Conservation (phyloP, 768 basidiomycete species). For the Lactarius sanguifluus region DNA sequence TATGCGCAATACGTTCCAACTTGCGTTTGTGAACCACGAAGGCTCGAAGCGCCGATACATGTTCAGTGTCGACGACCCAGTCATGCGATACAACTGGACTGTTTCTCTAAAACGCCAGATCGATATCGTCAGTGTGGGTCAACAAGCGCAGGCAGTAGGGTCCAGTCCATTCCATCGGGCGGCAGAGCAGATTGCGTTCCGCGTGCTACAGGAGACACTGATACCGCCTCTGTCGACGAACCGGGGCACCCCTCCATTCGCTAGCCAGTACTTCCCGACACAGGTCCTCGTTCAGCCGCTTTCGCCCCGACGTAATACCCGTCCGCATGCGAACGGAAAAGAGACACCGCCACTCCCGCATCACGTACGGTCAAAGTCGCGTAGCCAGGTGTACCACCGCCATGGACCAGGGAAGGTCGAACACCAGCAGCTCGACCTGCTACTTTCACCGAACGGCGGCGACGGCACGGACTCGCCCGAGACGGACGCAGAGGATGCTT, state of each 20-base stretch:
- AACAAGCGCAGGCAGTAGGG: slow-evolving; percentile 32
- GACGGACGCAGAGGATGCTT: slow-evolving; percentile 35
- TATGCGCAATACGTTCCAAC: slow-evolving; percentile 95
- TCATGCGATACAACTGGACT: slow-evolving; percentile 73
- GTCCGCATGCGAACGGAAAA: slow-evolving; percentile 21
- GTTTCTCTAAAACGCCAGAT: slow-evolving; percentile 67
- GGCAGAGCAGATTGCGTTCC: slow-evolving; percentile 73
- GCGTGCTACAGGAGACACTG: slow-evolving; percentile 81
- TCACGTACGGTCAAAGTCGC: slow-evolving; percentile 66
- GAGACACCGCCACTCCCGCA: slow-evolving; percentile 36
- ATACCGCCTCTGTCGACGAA: slow-evolving; percentile 42
- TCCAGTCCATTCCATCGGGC: slow-evolving; percentile 56
- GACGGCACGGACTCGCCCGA: slow-evolving; percentile 26
- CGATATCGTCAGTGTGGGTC: slow-evolving; percentile 45
- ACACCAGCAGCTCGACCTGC: slow-evolving; percentile 45
- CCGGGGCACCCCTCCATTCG: slow-evolving; percentile 26
- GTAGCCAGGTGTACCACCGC: slow-evolving; percentile 65
- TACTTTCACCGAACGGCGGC: slow-evolving; percentile 17
- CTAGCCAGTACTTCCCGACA: slow-evolving; percentile 39
- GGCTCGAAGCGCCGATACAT: slow-evolving; percentile 83
- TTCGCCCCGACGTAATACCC: slow-evolving; percentile 31
- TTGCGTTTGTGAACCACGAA: slow-evolving; percentile 73
- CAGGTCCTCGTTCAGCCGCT: slow-evolving; percentile 30
- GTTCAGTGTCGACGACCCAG: slow-evolving; percentile 86
- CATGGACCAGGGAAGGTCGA: slow-evolving; percentile 66